Percentiles rank a stretch among this genome's conserved stretches.
phyloP scores from a whole-genome alignment of 1,284 basidiomycete genomes.

The Singerocomus inundabilis region DNA sequence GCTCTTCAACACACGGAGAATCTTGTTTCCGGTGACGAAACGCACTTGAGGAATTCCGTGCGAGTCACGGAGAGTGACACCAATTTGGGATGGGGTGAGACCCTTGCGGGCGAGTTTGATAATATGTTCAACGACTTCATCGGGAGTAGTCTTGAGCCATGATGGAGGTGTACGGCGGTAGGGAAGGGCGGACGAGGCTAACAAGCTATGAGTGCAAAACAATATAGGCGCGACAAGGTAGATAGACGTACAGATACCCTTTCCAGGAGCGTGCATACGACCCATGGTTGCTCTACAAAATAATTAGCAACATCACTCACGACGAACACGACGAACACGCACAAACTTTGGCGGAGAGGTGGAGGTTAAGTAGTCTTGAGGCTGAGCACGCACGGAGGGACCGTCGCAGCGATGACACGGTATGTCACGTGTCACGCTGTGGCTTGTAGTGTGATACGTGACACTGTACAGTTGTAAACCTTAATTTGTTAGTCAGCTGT shows the following conservation, averaged over 20 bases:
- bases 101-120: slow-evolving; percentile 97
- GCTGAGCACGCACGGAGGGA: slow-evolving; percentile 32
- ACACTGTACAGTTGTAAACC: slow-evolving; percentile 46
- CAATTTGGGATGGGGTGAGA: slow-evolving; percentile 96
- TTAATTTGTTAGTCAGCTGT: slow-evolving; percentile 36
- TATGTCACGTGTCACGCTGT: slow-evolving; percentile 37
- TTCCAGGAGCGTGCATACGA: slow-evolving; percentile 98
- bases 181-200: slow-evolving; percentile 94
- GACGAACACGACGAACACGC: slow-evolving; percentile 15
- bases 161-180: slow-evolving; percentile 94
- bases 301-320: slow-evolving; percentile 4
- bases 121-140: slow-evolving; percentile 96
- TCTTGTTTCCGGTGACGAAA: slow-evolving; percentile 99
- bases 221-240: not conserved
- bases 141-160: slow-evolving; percentile 96
- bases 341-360: slow-evolving; percentile 38
- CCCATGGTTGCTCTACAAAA: slow-evolving; percentile 58
- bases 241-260: slow-evolving; percentile 85
- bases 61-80: slow-evolving; percentile 97
- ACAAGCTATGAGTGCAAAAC: not conserved
- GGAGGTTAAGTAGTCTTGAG: slow-evolving; percentile 36
- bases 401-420: slow-evolving; percentile 12
- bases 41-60: slow-evolving; percentile 98
- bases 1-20: slow-evolving; percentile 96
- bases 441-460: slow-evolving; percentile 34